These are phyloP conservation scores for Nidularia pulvinata DNA, from an alignment of 768 basidiomycete genomes.

Conservation along the genomic window DNA sequence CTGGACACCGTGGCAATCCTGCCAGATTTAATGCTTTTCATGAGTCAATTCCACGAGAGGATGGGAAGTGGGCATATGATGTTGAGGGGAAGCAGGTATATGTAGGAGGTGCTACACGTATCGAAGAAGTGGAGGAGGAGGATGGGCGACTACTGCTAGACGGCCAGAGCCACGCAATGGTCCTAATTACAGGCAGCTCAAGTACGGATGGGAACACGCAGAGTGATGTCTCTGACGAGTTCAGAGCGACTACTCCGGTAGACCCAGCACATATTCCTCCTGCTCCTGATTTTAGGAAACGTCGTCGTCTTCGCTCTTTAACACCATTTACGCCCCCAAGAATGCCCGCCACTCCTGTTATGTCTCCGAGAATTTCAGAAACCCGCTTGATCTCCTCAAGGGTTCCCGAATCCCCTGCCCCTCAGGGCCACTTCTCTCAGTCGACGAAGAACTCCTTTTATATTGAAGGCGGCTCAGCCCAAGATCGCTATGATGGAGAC, in stretches of 20 bases:
- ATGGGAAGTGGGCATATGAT: constrained; percentile 3
- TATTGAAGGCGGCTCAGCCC: too few relatives aligned
- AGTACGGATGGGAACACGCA: neutral
- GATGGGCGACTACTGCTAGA: constrained; percentile 19
- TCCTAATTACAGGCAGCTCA: neutral
- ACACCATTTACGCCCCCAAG: neutral
- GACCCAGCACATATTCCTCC: neutral
- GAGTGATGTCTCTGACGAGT: neutral
- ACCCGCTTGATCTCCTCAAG: neutral
- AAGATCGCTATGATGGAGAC: too few relatives aligned
- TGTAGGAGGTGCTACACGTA: constrained; percentile 17
- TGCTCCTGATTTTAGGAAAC: neutral
- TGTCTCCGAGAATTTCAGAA: neutral
- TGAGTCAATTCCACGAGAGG: neutral
- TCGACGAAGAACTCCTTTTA: too few relatives aligned
- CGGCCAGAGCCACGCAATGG: constrained; percentile 6
- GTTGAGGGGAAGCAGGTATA: constrained; percentile 15
- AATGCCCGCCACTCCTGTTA: neutral
- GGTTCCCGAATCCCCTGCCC: too few relatives aligned
- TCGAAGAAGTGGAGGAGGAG: constrained; percentile 21
- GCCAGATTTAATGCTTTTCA: too few relatives aligned
- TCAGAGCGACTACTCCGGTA: neutral
- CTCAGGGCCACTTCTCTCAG: neutral
- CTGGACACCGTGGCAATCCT: too few relatives aligned
- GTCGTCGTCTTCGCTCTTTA: neutral